Evolutionary conservation across 345 rosid genomes (phyloP), one percentile per base, ranked within the genome.

Genomic region (Barbarea vulgaris): DNA sequence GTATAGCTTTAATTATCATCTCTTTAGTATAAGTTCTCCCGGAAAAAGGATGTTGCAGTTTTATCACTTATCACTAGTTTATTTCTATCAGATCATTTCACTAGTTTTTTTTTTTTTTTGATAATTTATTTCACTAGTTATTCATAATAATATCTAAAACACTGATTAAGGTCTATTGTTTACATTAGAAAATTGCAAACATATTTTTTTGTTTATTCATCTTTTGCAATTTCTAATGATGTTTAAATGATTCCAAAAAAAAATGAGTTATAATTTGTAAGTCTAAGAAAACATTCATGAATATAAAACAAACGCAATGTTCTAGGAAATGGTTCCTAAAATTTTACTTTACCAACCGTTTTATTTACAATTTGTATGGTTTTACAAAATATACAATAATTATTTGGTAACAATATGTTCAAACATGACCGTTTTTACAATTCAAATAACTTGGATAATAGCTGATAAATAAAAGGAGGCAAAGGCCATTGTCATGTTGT

Each of bases 401-500:
- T 24, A 24, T 24, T 24, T 24, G 25, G 25, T 3, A 24, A 12
- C n/a, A n/a, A n/a, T n/a, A n/a, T 13, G 7, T 4, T 41, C 17
- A 13, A 24, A 24, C 25, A 24, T 37, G 42, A 1, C 11, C 6
- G 24, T 48, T 48, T 18, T 21, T 4, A 51, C 55, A 22, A 4
- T n/a, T 17, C 27, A 50, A 19, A 61, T 37, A 27, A 62, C 37
- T 61, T 36, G 42, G 61, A 50, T 22, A n/a, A 44, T 19, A 37
- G 28, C 17, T 60, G 17, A 25, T 6, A 56, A n/a, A 44, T 44
- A 44, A 57, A 57, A 19, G 50, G 21, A 60, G 50, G 57, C 22
- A 69, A 53, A 22, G 48, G 64, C 33, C 70, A 61, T 76, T 24
- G 65, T 42, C 65, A 33, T 44, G 57, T 39, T 47, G 18, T 53